phyloP scores from a whole-genome alignment of 78 protist genomes.

The Dictyostelium purpureum region DNA sequence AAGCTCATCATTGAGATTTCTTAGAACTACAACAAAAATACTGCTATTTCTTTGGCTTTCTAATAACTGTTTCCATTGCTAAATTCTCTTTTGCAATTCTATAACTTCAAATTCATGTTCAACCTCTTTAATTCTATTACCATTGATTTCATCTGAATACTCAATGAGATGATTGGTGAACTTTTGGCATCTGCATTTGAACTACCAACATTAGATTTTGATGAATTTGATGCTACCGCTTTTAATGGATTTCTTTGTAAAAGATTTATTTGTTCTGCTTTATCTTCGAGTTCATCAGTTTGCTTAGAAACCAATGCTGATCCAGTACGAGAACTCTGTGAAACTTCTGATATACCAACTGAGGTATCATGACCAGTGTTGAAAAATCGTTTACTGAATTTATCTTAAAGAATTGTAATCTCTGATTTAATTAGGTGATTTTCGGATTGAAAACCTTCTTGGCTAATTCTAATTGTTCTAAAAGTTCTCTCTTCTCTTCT shows the following conservation, averaged over 20 bases:
- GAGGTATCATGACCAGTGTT: too few relatives aligned
- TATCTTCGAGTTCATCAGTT: slow-evolving; percentile 56
- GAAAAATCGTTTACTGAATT: too few relatives aligned
- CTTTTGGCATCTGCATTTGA: not conserved
- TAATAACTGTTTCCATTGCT: not conserved
- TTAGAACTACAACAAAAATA: slow-evolving; percentile 3
- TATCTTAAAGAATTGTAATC: too few relatives aligned
- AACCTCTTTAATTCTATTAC: slow-evolving; percentile 4
- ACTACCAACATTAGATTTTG: not conserved
- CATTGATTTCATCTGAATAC: too few relatives aligned
- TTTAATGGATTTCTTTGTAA: slow-evolving; percentile 63
- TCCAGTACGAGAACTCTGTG: not conserved
- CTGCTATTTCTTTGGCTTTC: slow-evolving; percentile 2
- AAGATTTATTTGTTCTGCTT: slow-evolving; percentile 47
- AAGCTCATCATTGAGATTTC: slow-evolving; percentile 6
- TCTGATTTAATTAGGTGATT: too few relatives aligned
- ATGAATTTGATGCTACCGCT: not conserved
- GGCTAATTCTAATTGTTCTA: slow-evolving; percentile 43
- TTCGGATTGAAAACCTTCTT: too few relatives aligned
- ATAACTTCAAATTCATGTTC: not conserved
- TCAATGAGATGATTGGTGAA: slow-evolving; percentile 3
- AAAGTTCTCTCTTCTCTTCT: slow-evolving; percentile 62
- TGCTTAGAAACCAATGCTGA: not conserved
- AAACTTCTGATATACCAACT: too few relatives aligned
- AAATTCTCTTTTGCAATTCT: slow-evolving; percentile 7